A percentile compares a stretch with the other conserved stretches of the same genome.
phyloP scores from a whole-genome alignment of 257 asterid genomes.

The Schizonepeta tenuifolia region DNA sequence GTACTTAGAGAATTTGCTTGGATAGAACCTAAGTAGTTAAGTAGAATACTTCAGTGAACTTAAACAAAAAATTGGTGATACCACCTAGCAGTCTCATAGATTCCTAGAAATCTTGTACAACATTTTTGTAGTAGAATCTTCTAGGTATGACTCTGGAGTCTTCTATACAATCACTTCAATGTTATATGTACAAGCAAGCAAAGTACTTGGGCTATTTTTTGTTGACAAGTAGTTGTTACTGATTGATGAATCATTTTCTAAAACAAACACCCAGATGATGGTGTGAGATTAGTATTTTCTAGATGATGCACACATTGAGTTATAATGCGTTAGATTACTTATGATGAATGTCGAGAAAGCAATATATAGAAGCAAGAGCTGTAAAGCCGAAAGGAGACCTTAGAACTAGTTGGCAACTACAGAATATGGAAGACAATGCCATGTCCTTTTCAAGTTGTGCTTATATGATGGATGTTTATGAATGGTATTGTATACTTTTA shows the following conservation, averaged over 20 bases:
- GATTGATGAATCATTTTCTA: background rate
- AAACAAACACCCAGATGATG: background rate
- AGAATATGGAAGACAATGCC: constrained; percentile 21
- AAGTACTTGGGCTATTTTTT: background rate
- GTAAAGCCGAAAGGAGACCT: constrained; percentile 17
- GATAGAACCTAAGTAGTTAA: background rate
- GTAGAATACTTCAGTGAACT: background rate
- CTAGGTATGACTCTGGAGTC: background rate
- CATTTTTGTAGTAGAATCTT: background rate
- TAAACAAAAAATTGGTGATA: background rate
- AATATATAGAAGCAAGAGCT: too few species aligned
- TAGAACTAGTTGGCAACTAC: constrained; percentile 7
- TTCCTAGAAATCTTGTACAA: background rate
- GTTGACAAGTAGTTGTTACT: too few species aligned
- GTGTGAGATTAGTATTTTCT: constrained; percentile 14
- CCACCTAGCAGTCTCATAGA: background rate
- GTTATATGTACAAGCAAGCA: background rate
- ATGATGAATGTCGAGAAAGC: constrained; percentile 12
- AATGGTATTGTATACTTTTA: background rate
- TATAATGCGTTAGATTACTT: constrained; percentile 4
- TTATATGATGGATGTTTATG: constrained; percentile 21
- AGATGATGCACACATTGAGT: constrained; percentile 17
- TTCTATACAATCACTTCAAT: background rate
- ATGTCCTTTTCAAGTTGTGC: constrained; percentile 1
- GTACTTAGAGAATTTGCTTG: background rate